Evolutionary conservation across 2,329 filamentous ascomycete genomes (phyloP), one percentile per base, ranked within the genome.

Genomic region (Coccinonectria pachysandricola): DNA sequence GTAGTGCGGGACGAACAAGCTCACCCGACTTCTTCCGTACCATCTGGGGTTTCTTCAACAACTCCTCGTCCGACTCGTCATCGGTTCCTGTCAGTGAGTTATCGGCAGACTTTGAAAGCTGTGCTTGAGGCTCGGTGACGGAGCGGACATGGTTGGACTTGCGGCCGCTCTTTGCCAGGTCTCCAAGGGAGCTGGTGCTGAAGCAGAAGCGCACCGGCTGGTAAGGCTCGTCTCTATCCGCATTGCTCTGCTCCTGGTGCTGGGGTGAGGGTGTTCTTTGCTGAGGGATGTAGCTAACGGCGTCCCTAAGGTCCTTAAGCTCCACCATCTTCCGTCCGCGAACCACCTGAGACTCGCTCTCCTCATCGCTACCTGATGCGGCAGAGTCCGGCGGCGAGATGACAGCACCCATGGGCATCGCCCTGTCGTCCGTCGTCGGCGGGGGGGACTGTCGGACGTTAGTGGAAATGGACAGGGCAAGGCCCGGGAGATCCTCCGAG

Each of bases 11-110:
- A 44, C 91, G 79, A 31, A 98, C 91, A 18, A 98, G 69, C 59
- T 98, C 91, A 17, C 91, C 91, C 19, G 91, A 96, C 68, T 98
- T 98, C 64, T 98, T 98, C 46, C 91, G 78, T 8, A 98, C 77
- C 75, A 96, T 92, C 28, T 77, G 76, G n/a, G 87, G 86, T 59
- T 91, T 92, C 44, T 61, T 65, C 37, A 51, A 55, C 34, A 69
- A 44, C 30, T 78, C 59, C 53, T 74, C 59, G 47, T 68, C 78
- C 39, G 56, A 71, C 48, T 79, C 76, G 34, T 82, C 75, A 24
- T 78, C 74, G 1, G 72, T 75, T 7, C 50, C 56, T 3, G 60
- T 60, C 16, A 62, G 35, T 2, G 70, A 72, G 29, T 59, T 64
- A 20, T 67, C 65, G 8, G 54, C 50, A 1, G 66, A 64, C 35